Percentiles rank a stretch among this genome's conserved stretches.
phyloP scores from a whole-genome alignment of 371 early-diverging fungal genomes.

The Mortierella sp. region DNA sequence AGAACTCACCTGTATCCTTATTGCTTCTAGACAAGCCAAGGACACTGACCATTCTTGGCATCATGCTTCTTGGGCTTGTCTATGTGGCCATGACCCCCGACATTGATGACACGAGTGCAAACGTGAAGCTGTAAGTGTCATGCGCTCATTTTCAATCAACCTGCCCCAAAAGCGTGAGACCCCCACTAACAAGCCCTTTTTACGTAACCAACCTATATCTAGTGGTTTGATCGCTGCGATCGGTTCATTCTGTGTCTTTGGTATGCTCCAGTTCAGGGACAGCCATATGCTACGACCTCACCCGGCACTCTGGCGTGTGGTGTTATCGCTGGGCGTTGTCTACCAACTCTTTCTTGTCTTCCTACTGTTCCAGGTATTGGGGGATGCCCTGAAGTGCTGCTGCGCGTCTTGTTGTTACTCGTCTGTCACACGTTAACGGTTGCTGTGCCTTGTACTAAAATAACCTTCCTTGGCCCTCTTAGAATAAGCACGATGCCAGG shows the following conservation, averaged over 20 bases:
- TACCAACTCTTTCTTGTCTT: constrained; percentile 91
- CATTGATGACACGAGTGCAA: constrained; percentile 49
- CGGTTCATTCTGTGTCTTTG: constrained; percentile 81
- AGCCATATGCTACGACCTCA: constrained; percentile 96
- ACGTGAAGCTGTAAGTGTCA: constrained; percentile 55
- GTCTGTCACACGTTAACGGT: too few species aligned
- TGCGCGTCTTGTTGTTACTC: too few species aligned
- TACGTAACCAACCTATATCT: background rate
- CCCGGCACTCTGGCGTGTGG: constrained; percentile 93
- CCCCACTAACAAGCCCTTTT: background rate
- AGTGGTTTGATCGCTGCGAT: constrained; percentile 77
- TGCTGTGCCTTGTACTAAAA: too few species aligned
- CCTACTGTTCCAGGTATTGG: constrained; percentile 85
- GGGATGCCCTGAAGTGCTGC: too few species aligned
- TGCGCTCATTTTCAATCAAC: background rate
- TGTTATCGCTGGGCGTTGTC: constrained; percentile 82
- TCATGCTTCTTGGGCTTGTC: constrained; percentile 50
- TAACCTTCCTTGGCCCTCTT: background rate
- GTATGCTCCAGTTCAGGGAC: constrained; percentile 89
- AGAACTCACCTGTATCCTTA: background rate
- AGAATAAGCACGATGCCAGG: constrained; percentile 89
- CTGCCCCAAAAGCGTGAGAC: background rate
- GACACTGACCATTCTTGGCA: constrained; percentile 51
- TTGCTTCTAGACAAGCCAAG: constrained; percentile 45
- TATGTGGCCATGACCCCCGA: constrained; percentile 57